phyloP scores from a whole-genome alignment of 208 protist species.

The Lotmaria passim region DNA sequence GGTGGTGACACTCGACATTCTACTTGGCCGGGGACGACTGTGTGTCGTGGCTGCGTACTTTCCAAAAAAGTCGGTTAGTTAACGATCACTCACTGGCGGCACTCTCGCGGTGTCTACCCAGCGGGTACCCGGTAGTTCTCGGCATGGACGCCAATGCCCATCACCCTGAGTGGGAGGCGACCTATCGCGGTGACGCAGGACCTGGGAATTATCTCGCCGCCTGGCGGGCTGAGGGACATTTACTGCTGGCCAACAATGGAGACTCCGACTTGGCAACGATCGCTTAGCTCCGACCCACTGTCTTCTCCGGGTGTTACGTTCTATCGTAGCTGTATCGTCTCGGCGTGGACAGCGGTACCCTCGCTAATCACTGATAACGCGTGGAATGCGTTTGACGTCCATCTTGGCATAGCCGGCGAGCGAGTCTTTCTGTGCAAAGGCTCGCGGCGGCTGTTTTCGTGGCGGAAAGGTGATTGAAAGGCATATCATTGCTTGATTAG shows the following conservation, averaged over 20 bases:
- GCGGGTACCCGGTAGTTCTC: not conserved
- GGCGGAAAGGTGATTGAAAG: too few species aligned
- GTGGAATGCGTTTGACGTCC: not conserved
- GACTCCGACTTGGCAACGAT: not conserved
- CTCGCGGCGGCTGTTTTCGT: too few species aligned
- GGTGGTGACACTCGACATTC: not conserved
- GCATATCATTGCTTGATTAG: too few species aligned
- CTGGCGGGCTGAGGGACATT: too few species aligned
- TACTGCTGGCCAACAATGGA: not conserved
- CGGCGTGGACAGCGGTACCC: not conserved
- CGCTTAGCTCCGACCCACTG: not conserved
- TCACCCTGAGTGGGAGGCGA: too few species aligned
- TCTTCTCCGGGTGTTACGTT: too few species aligned
- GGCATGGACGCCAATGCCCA: too few species aligned
- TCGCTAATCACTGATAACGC: not conserved
- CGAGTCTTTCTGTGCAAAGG: too few species aligned
- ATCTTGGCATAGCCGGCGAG: not conserved
- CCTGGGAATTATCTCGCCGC: too few species aligned
- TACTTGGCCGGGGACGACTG: not conserved
- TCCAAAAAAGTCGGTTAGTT: not conserved
- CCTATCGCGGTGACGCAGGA: too few species aligned
- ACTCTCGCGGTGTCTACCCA: not conserved
- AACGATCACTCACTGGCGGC: not conserved
- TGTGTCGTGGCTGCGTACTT: not conserved
- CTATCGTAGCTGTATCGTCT: too few species aligned